Evolutionary conservation across 2,329 filamentous ascomycete genomes (phyloP), one percentile per base, ranked within the genome.

Genomic region (Coccinonectria pachysandricola): DNA sequence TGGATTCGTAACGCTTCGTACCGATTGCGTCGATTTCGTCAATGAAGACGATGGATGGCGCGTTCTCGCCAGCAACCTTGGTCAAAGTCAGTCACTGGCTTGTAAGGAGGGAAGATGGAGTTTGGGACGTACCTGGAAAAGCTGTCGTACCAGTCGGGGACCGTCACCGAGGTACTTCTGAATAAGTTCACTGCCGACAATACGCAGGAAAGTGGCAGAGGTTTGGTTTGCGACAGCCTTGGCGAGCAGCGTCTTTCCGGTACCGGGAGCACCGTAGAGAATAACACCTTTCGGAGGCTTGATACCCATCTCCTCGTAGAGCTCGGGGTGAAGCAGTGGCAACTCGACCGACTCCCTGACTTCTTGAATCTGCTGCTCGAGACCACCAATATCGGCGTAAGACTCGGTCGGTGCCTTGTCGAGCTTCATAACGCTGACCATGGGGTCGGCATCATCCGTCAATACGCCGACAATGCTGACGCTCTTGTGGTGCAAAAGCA

Each of bases 261-360:
- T 98, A 57, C 91, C 91, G 0, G 91, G 91, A 5, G 85, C 86
- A 62, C 91, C 91, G 55, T 98, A 98, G 14, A 98, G 78, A 49
- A 98, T 98, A 46, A 98, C 91, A 70, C 91, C 91, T 71, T 98
- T 98, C 35, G 91, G 91, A 4, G 91, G 91, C 61, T 98, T 98
- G 70, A 98, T 96, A 50, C 91, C 91, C 91, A 98, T 98, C 65
- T 98, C 91, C 59, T 98, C 91, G 60, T 98, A 98, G 27, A 98
- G 65, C 60, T 98, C 91, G 1, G 91, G 91, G 54, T 98, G 91
- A 33, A 98, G 68, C 37, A 98, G 67, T 5, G 91, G 91, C 47
- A 98, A 60, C 62, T 98, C 91, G 31, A 98, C 91, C 2, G 91
- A 93, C 64, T 98, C 91, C 43, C 91, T 73, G 23, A 98, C 91